Percentiles rank a stretch among this genome's conserved stretches.
Conservation (phyloP, 345 rosid species). For the Triadica sebifera region DNA sequence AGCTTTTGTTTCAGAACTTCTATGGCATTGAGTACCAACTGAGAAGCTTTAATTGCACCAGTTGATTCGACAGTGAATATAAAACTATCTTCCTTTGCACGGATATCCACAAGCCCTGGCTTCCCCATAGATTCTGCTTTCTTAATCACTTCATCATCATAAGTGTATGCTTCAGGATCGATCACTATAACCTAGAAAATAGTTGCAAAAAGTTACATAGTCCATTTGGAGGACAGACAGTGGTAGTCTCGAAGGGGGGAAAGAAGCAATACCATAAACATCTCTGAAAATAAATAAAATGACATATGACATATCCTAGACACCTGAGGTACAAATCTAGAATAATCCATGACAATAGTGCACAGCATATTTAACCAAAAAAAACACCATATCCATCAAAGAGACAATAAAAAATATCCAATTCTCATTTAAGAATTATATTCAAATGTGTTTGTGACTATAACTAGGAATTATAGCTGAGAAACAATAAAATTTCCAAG, state of each 20-base stretch:
- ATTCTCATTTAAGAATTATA: background rate
- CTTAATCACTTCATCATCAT: conserved; percentile 89
- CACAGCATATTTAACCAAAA: background rate
- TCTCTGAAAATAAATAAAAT: background rate
- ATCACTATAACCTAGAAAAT: conserved; percentile 60
- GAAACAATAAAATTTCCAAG: background rate
- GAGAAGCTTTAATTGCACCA: conserved; percentile 86
- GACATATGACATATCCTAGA: background rate
- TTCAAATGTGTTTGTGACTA: background rate
- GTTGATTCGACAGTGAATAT: conserved; percentile 92
- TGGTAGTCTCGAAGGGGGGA: background rate
- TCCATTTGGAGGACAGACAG: background rate
- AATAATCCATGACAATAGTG: background rate
- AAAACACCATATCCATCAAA: background rate
- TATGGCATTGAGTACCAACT: conserved; percentile 81
- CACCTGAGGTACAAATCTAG: background rate
- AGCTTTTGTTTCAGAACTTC: conserved; percentile 84
- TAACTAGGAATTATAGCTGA: background rate
- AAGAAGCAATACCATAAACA: background rate
- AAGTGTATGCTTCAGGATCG: conserved; percentile 88
- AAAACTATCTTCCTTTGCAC: conserved; percentile 79
- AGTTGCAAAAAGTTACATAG: background rate
- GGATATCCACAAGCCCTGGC: conserved; percentile 81
- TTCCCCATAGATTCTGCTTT: conserved; percentile 93
- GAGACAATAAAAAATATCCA: background rate